phyloP scores from a whole-genome alignment of 1,284 basidiomycete genomes.

The Sparassis latifolia region DNA sequence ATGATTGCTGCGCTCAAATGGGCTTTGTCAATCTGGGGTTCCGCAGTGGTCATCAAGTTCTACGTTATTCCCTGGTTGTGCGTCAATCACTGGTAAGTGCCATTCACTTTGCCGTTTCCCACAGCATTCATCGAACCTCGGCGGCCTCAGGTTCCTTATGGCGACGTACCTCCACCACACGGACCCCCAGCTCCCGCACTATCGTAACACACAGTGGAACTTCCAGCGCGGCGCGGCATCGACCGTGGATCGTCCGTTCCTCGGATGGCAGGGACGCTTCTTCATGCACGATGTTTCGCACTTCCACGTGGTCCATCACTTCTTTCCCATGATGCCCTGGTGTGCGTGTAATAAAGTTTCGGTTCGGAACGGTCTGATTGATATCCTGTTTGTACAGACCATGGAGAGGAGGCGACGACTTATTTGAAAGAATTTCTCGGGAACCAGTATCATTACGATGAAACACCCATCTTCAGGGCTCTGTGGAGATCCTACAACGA shows the following conservation, averaged over 20 bases:
- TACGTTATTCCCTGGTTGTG: conserved; percentile 53
- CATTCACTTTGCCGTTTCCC: not conserved
- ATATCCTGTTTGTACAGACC: conserved; percentile 21
- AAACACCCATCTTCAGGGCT: conserved; percentile 42
- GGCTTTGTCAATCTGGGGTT: conserved; percentile 29
- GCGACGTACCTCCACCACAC: conserved; percentile 38
- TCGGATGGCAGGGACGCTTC: conserved; percentile 44
- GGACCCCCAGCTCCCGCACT: conserved; percentile 34
- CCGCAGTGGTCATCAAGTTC: conserved; percentile 39
- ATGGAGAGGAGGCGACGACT: conserved; percentile 45
- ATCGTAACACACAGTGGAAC: conserved; percentile 39
- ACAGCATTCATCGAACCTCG: not conserved
- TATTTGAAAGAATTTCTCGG: conserved; percentile 47
- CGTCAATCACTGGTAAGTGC: conserved; percentile 46
- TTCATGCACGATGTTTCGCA: conserved; percentile 38
- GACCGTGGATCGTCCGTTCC: conserved; percentile 48
- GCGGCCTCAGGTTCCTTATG: conserved; percentile 32
- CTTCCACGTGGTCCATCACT: conserved; percentile 35
- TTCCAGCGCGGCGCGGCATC: conserved; percentile 52
- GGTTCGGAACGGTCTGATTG: not conserved
- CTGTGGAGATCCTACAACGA: conserved; percentile 54
- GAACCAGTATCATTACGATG: conserved; percentile 42
- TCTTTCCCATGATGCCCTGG: conserved; percentile 30
- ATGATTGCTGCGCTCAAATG: conserved; percentile 39
- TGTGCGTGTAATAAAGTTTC: conserved; percentile 16